Evolutionary conservation across 176 grass and related monocot genomes (phyloP).

Genomic region (Carex kokanica): DNA sequence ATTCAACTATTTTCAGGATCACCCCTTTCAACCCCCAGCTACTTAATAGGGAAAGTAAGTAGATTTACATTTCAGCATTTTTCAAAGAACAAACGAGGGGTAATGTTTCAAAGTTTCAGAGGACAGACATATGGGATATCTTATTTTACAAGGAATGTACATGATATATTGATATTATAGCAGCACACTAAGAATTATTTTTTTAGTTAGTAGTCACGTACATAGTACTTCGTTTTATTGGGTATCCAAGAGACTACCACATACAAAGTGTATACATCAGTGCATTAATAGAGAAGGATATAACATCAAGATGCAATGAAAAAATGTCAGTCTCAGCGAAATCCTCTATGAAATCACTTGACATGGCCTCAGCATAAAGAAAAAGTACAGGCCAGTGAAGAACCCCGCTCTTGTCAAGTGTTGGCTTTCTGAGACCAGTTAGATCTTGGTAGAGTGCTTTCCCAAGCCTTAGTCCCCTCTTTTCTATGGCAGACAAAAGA

Average conservation of each 20-base stretch:
- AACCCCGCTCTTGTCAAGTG: constrained; percentile 54
- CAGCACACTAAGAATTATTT: not conserved
- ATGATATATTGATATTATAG: not conserved
- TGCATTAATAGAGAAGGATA: constrained; percentile 58
- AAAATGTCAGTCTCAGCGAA: constrained; percentile 67
- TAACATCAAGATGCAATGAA: constrained; percentile 59
- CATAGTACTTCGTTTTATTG: not conserved
- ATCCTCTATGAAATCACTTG: constrained; percentile 93
- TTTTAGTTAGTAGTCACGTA: not conserved
- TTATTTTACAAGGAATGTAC: not conserved
- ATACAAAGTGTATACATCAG: not conserved
- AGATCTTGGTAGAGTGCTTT: constrained; percentile 66
- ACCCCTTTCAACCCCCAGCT: not conserved
- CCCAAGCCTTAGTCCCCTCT: constrained; percentile 60
- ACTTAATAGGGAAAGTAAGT: not conserved
- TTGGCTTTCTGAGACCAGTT: constrained; percentile 58
- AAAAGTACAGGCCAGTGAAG: constrained; percentile 88
- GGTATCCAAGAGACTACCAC: not conserved
- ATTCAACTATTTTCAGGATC: not conserved
- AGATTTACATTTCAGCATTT: not conserved
- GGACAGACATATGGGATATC: not conserved
- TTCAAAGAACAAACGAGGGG: not conserved
- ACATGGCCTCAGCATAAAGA: constrained; percentile 89
- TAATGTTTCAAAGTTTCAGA: not conserved
- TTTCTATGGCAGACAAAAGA: constrained; percentile 60